These are phyloP conservation scores for Crithidia thermophila DNA, from an alignment of 208 protist genomes.

Conservation along the genomic window DNA sequence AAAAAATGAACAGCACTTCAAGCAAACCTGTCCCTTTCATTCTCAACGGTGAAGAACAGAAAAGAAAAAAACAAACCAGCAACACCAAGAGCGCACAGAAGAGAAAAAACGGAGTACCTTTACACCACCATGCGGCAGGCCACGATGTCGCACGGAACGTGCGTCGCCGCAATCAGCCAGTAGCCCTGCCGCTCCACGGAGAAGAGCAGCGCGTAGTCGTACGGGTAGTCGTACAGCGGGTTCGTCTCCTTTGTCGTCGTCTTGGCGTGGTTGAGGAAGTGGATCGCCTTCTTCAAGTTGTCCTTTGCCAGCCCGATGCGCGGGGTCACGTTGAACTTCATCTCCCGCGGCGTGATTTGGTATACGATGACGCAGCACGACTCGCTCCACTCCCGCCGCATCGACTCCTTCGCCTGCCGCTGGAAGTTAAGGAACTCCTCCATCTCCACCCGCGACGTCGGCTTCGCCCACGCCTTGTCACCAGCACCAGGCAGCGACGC, in stretches of 20 bases:
- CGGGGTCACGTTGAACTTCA: slow-evolving; percentile 87
- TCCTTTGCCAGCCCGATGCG: slow-evolving; percentile 73
- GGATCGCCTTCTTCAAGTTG: slow-evolving; percentile 75
- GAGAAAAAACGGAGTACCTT: background rate
- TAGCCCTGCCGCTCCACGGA: slow-evolving; percentile 84
- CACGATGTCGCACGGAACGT: slow-evolving; percentile 92
- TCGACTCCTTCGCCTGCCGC: slow-evolving; percentile 52
- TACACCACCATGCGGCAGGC: slow-evolving; percentile 70
- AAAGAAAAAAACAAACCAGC: background rate
- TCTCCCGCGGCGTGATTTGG: slow-evolving; percentile 85
- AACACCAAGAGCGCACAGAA: background rate
- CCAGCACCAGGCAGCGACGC: background rate
- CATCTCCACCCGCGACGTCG: slow-evolving; percentile 34
- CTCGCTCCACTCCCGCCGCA: slow-evolving; percentile 76
- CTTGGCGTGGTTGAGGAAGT: slow-evolving; percentile 66
- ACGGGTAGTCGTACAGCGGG: slow-evolving; percentile 76
- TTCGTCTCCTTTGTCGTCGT: slow-evolving; percentile 68
- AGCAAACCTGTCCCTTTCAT: background rate
- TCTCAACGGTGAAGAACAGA: background rate
- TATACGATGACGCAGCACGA: slow-evolving; percentile 87
- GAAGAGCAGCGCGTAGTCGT: slow-evolving; percentile 89
- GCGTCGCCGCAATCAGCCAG: slow-evolving; percentile 85
- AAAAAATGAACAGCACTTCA: slow-evolving; percentile 8
- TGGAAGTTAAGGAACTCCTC: slow-evolving; percentile 43
- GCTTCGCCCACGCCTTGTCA: slow-evolving; percentile 27